Base-by-base conservation (phyloP, 1,139 yeast species). In the Yamadazyma pseudoaaseri region DNA sequence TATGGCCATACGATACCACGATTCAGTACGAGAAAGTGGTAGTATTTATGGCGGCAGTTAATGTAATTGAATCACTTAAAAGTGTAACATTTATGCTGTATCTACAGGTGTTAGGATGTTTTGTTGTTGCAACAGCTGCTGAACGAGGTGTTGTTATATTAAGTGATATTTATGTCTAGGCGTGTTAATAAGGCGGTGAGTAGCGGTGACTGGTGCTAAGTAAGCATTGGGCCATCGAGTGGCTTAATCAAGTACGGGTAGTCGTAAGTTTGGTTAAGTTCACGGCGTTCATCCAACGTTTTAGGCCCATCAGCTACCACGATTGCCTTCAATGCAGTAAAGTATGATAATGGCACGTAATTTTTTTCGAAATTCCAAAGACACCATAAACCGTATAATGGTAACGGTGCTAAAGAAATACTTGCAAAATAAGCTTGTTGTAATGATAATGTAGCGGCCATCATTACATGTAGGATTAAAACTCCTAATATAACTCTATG, bases 1-100 rank as follows among this genome's bases (percentile, higher is more conserved):
- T 94, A 23, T 92, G 99, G 99, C 92, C 96, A 1, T 92, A 92
- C 52, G 97, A 92, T 51, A 56, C 55, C 24, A 74, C 86, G 6
- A 71, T 85, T 0, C 68, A 82, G 6, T 83, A 86, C 0, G 73
- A 81, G 10, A 65, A 68, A 12, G 65, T 81, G 11, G 81, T 85
- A 18, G 76, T 76, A 37, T 62, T 78, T 49, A 74, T 83, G 4
- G 83, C 86, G 1, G 71, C 74, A 30, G 55, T 83, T 34, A 82
- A 77, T 44, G 69, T 80, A 9, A 60, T 83, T 2, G 96, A 86
- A 49, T 82, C 90, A 0, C 54, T 86, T 27, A 63, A 68, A 24
- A 73, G 80, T 12, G 75, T 78, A 1, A 70, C 85, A 3, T 18
- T 31, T 29, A 11, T 32, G 4, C 21, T 18, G 21, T 18, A 18